Percentiles rank a stretch among this genome's conserved stretches.
Evolutionary conservation across 257 asterid species (phyloP).

Genomic region (Primulina eburnea): DNA sequence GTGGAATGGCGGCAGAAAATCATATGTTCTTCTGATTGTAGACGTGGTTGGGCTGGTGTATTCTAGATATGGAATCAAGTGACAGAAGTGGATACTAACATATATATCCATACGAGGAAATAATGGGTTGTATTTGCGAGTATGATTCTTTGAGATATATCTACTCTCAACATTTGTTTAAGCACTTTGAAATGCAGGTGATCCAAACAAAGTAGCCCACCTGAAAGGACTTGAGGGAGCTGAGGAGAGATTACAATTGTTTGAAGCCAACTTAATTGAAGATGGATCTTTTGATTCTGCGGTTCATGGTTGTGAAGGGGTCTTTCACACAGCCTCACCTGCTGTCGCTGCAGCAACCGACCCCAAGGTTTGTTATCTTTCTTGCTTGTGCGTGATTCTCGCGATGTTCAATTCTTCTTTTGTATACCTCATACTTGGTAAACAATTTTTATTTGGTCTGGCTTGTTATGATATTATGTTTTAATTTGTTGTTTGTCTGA

Average conservation of each 20-base stretch:
- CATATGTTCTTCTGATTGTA: no score
- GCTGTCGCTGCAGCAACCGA: conserved; percentile 18
- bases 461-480: background rate
- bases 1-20: no score
- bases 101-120: no score
- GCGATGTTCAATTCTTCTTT: background rate
- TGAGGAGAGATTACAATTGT: conserved; percentile 41
- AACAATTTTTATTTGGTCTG: background rate
- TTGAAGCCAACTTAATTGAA: conserved; percentile 36
- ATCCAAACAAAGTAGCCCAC: conserved; percentile 37
- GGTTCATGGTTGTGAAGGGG: conserved; percentile 49
- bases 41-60: no score
- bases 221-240: conserved; percentile 49
- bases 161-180: no score
- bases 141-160: no score
- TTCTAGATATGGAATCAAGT: no score
- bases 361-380: conserved; percentile 32
- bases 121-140: no score
- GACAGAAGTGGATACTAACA: no score
- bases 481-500: no score
- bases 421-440: background rate
- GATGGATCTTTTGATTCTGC: conserved; percentile 50
- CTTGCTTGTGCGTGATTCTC: background rate
- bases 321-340: conserved; percentile 60
- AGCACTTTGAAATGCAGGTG: conserved; percentile 27